A percentile compares a stretch with the other conserved stretches of the same genome.
Evolutionary conservation across 495 filamentous ascomycete species (phyloP).

Genomic region (Filosporella fistucella): DNA sequence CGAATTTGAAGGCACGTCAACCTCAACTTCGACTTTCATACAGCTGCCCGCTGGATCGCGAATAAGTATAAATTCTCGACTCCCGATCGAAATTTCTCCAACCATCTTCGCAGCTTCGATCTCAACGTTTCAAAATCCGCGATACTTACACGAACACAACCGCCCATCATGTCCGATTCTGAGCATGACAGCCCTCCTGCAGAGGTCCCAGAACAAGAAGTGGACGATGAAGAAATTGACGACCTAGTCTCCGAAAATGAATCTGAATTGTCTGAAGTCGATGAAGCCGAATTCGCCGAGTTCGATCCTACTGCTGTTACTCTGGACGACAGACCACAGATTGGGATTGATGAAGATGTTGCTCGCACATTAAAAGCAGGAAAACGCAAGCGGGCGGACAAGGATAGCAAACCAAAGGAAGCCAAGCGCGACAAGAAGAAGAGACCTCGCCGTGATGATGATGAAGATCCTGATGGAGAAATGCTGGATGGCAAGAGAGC

Average conservation of each 20-base stretch:
- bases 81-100: too few relatives aligned
- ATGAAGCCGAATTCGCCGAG: constrained; percentile 89
- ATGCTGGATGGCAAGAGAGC: constrained; percentile 49
- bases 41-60: too few relatives aligned
- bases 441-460: constrained; percentile 48
- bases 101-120: too few relatives aligned
- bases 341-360: constrained; percentile 86
- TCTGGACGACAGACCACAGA: constrained; percentile 68
- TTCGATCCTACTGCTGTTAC: constrained; percentile 77
- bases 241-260: constrained; percentile 66
- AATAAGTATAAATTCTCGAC: too few relatives aligned
- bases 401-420: constrained; percentile 66
- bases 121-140: too few relatives aligned
- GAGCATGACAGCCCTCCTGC: constrained; percentile 33
- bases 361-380: constrained; percentile 63
- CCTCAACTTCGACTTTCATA: background rate
- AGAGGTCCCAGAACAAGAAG: constrained; percentile 31
- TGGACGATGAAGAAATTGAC: constrained; percentile 32
- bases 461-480: constrained; percentile 51
- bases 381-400: constrained; percentile 74
- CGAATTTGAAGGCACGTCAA: constrained; percentile 2
- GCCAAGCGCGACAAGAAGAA: constrained; percentile 71
- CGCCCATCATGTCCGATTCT: constrained; percentile 25
- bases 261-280: constrained; percentile 88
- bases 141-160: too few relatives aligned